A percentile compares a stretch with the other conserved stretches of the same genome.
phyloP scores from a whole-genome alignment of 169 alveolate genomes.

The Plasmodium relictum region DNA sequence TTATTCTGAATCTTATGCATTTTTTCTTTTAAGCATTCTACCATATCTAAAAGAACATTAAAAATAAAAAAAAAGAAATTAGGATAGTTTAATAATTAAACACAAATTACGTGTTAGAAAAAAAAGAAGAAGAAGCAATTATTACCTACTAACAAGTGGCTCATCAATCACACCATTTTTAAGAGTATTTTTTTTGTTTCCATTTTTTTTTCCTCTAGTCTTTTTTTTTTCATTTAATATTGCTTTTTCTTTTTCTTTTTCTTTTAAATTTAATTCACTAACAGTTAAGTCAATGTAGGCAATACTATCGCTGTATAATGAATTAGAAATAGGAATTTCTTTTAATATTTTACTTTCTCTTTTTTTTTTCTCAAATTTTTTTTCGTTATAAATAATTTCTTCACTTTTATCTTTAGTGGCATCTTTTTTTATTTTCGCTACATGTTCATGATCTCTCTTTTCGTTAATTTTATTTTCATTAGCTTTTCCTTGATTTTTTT shows the following conservation, averaged over 20 bases:
- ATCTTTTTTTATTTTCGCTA: background rate
- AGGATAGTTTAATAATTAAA: too few relatives aligned
- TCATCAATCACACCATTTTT: background rate
- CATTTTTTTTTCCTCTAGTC: background rate
- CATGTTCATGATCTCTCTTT: background rate
- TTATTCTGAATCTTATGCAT: too few relatives aligned
- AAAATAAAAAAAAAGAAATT: too few relatives aligned
- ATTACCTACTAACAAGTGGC: background rate
- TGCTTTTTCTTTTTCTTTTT: slow-evolving; percentile 19
- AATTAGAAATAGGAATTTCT: background rate
- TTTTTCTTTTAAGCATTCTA: too few relatives aligned
- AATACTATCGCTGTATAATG: background rate
- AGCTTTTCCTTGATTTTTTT: background rate
- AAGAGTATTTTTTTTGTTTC: background rate
- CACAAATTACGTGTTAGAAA: too few relatives aligned
- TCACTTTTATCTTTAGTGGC: background rate
- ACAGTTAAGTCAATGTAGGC: slow-evolving; percentile 12
- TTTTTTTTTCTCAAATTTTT: background rate
- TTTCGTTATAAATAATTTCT: background rate
- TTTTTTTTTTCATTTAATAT: slow-evolving; percentile 14
- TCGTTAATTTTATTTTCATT: background rate
- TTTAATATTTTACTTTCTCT: slow-evolving; percentile 2
- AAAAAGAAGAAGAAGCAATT: too few relatives aligned
- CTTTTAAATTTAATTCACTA: slow-evolving; percentile 11
- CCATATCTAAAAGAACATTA: too few relatives aligned